phyloP scores from a whole-genome alignment of 176 grass and related monocot species.

The Bolboschoenus planiculmis region DNA sequence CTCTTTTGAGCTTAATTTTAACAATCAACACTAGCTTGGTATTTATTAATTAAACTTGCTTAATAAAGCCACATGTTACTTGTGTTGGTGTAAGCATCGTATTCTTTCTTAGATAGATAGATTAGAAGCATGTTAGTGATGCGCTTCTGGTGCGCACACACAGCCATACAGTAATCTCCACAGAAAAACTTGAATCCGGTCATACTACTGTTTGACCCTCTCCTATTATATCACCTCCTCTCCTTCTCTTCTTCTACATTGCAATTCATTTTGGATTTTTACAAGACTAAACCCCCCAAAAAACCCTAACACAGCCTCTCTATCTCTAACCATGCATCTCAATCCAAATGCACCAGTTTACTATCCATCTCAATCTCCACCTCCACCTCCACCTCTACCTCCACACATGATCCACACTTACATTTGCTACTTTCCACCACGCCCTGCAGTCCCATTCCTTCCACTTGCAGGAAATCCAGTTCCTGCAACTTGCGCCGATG shows the following conservation, averaged over 20 bases:
- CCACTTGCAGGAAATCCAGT: background rate
- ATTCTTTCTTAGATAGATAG: too few species aligned
- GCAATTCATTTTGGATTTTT: background rate
- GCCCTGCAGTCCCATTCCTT: constrained; percentile 6
- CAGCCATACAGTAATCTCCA: constrained; percentile 3
- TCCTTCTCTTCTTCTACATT: background rate
- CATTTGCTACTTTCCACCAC: background rate
- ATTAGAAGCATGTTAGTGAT: too few species aligned
- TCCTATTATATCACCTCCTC: background rate
- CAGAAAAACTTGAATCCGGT: constrained; percentile 11
- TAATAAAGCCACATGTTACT: too few species aligned
- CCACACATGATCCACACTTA: background rate
- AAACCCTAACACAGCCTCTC: constrained; percentile 16
- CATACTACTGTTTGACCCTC: background rate
- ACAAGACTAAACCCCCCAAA: background rate
- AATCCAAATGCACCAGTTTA: constrained; percentile 39
- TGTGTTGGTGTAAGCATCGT: too few species aligned
- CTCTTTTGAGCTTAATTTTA: background rate
- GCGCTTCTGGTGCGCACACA: background rate
- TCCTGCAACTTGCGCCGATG: background rate
- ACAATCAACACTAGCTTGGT: background rate
- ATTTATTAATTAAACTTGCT: background rate
- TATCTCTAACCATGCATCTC: constrained; percentile 20
- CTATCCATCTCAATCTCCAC: background rate
- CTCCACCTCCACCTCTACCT: constrained; percentile 5